These are phyloP conservation scores for Pycnococcus provasolii DNA, from an alignment of 139 green algal genomes.

Conservation along the genomic window DNA sequence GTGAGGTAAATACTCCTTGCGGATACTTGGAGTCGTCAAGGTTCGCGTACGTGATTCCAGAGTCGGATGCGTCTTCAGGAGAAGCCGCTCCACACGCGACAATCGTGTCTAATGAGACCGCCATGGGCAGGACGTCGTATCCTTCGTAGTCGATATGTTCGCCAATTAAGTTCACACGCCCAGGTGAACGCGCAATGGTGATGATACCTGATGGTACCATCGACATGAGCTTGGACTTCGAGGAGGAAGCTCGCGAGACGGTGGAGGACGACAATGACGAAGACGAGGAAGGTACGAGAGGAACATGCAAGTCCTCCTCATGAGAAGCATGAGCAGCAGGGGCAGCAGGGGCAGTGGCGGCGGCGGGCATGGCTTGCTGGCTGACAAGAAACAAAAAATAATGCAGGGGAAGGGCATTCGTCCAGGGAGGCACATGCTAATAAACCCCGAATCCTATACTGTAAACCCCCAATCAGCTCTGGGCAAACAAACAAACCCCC, in stretches of 20 bases:
- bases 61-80: not conserved
- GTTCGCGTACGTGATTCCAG: not conserved
- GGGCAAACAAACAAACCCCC: no score
- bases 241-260: not conserved
- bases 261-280: not conserved
- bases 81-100: constrained; percentile 16
- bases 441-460: no score
- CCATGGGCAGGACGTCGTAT: constrained; percentile 94
- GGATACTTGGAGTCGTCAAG: not conserved
- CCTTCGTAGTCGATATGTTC: constrained; percentile 97
- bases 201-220: not conserved
- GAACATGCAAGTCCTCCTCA: not conserved
- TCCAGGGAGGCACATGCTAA: no score
- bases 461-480: no score
- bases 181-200: constrained; percentile 36
- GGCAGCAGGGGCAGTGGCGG: not conserved
- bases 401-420: no score
- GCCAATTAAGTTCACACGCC: constrained; percentile 94
- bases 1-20: no score
- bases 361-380: not conserved
- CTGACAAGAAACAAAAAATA: no score
- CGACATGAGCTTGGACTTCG: not conserved
- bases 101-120: constrained; percentile 53
- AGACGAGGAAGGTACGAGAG: not conserved
- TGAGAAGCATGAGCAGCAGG: not conserved